Conservation (phyloP, 768 basidiomycete genomes). For the Strobilomyces confusus region DNA sequence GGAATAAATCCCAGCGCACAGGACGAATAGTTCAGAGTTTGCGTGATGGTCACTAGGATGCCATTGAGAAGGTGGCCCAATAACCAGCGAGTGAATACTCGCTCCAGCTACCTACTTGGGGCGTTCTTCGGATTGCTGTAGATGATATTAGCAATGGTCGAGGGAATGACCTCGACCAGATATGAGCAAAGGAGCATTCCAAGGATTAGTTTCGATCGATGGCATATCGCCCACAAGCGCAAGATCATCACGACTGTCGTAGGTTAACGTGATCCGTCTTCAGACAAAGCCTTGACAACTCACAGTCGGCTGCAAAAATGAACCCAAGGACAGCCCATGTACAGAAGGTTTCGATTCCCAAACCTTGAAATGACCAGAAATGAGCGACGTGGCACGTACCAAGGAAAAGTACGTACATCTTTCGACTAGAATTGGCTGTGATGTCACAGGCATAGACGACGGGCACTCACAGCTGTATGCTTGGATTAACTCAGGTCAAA, state of each 20-base stretch:
- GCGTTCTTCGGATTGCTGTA: neutral
- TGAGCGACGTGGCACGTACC: too few relatives aligned
- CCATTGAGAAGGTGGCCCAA: neutral
- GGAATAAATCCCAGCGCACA: too few relatives aligned
- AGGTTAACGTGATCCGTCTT: neutral
- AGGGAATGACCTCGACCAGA: neutral
- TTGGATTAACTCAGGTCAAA: neutral
- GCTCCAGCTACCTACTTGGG: neutral
- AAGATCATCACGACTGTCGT: slow-evolving; percentile 2
- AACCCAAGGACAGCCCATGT: neutral
- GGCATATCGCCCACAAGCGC: slow-evolving; percentile 12
- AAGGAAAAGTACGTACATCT: neutral
- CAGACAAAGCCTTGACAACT: neutral
- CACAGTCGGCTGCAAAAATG: neutral
- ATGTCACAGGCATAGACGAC: neutral
- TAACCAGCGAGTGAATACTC: neutral
- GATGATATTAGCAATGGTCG: neutral
- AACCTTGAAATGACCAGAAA: neutral
- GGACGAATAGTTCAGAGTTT: neutral
- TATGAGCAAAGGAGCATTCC: neutral
- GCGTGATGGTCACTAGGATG: neutral
- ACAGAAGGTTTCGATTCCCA: neutral
- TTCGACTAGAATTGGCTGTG: neutral
- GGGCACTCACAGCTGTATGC: neutral
- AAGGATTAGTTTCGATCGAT: slow-evolving; percentile 7